Evolutionary conservation across 1,284 basidiomycete genomes (phyloP), one percentile per base, ranked within the genome.

Genomic region (Phaffia rhodozyma): DNA sequence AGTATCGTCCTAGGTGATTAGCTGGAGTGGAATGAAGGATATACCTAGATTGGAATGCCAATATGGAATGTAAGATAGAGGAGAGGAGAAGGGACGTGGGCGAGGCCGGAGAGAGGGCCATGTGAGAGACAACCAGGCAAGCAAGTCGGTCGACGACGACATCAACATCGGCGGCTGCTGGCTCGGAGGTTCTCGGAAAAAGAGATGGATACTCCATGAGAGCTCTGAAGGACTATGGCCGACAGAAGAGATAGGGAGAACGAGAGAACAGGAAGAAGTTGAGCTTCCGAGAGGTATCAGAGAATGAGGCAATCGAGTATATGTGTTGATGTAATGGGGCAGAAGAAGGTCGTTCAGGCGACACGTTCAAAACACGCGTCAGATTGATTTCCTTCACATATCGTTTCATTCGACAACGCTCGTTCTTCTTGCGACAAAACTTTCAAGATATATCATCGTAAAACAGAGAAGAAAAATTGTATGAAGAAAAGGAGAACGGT

Each of bases 1-100:
- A 80, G 77, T 92, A 89, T 62, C 87, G 82, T 68, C 87, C 83
- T 73, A 90, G 87, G 73, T 91, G 89, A 72, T 84, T 85, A 50
- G 76, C 75, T 0, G 70, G 66, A 3, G 67, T 67, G 3, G 38
- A 7, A 2, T 5, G 23, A 4, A 18, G 21, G n/a, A 20, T 13
- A 23, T 25, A 23, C 13, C 20, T 48, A 50, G 2, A 59, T 4
- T 5, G 27, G 56, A 20, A 64, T 32, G 52, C 38, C 38, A 56
- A 61, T 11, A 60, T 47, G 18, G 70, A 67, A 4, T 72, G 72
- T n/a, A 68, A 70, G 43, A 75, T 61, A 0, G 71, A 67, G 53
- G 70, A 66, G 58, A 71, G 74, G 69, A 76, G 74, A 20, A 75
- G 65, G 3, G 72, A 69, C 1, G 74, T 71, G 0, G 62, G 50